Conservation (phyloP, 169 alveolate genomes). For the Besnoitia besnoiti region DNA sequence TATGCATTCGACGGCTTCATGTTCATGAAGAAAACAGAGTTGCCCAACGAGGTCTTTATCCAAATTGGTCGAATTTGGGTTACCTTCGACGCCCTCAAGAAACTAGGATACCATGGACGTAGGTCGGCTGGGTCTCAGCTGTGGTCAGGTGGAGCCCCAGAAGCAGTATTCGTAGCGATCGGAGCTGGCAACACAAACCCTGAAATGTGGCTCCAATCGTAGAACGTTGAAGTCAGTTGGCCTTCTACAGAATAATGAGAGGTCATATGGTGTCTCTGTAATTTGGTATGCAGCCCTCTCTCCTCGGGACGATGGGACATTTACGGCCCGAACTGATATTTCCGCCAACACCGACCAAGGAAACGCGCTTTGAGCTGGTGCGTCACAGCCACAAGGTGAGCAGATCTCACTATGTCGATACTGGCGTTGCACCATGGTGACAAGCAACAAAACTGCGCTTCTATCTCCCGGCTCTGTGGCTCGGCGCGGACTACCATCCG, state of each 20-base stretch:
- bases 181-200: too few relatives aligned
- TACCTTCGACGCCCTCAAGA: neutral
- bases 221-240: too few relatives aligned
- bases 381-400: too few relatives aligned
- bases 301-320: neutral
- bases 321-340: neutral
- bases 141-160: neutral
- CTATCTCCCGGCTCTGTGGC: too few relatives aligned
- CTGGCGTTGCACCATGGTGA: too few relatives aligned
- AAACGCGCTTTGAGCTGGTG: too few relatives aligned
- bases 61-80: slow-evolving; percentile 7
- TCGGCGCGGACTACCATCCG: too few relatives aligned
- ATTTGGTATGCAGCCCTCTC: neutral
- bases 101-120: slow-evolving; percentile 16
- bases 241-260: neutral
- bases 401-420: too few relatives aligned
- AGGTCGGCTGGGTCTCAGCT: neutral
- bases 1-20: neutral
- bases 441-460: too few relatives aligned
- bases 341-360: neutral
- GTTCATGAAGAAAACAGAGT: neutral
- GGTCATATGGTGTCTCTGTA: neutral
- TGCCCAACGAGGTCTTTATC: neutral
- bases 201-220: too few relatives aligned
- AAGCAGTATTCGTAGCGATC: too few relatives aligned